Base-by-base conservation (phyloP, 2,329 filamentous ascomycete genomes). In the Coniella lustricola region DNA sequence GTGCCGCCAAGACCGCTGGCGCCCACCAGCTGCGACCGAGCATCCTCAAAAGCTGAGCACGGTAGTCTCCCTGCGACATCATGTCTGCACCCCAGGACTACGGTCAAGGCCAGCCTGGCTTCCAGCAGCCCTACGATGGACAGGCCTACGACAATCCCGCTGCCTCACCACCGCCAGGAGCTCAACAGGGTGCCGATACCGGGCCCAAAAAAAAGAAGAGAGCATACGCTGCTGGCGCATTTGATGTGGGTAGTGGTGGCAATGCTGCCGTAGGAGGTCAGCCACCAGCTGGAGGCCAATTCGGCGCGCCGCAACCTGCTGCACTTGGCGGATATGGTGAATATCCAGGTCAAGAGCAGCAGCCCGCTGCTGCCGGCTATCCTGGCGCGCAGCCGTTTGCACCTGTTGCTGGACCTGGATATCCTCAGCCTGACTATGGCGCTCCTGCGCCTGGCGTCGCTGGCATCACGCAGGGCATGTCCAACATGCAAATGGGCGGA, bases 171-270 rank as follows among this genome's bases (percentile, higher is more conserved):
- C 65, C 64, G 3, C 61, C 59, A 34, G 55, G 61, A 10, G 54
- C 59, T 33, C 59, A 59, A 38, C 57, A 58, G 32, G 59, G 59
- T 49, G 62, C 56, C 37, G 60, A 67, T 25, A 73, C 74, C 37
- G 71, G 72, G 40, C 75, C 71, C 54, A 83, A 79, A 67, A 90
- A 90, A 74, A 96, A 95, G 81, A 95, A 95, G 79, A 81, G 90
- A 74, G 85, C 87, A 49, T 97, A 97, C 72, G 93, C 93, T 47
- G 88, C 88, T 49, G 87, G 94, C 67, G 91, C 91, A 39, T 98
- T 95, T 67, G 91, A 95, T 51, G 93, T 97, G 60, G 89, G 87
- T 44, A 78, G 80, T 44, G 93, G 91, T 60, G 87, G 87, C 62
- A 97, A 97, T 76, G 82, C 85, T 47, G 70, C 65, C 48, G 66